Percentiles rank a stretch among this genome's conserved stretches.
Evolutionary conservation across 1,284 basidiomycete species (phyloP).

Genomic region (Fomitopsis betulina): DNA sequence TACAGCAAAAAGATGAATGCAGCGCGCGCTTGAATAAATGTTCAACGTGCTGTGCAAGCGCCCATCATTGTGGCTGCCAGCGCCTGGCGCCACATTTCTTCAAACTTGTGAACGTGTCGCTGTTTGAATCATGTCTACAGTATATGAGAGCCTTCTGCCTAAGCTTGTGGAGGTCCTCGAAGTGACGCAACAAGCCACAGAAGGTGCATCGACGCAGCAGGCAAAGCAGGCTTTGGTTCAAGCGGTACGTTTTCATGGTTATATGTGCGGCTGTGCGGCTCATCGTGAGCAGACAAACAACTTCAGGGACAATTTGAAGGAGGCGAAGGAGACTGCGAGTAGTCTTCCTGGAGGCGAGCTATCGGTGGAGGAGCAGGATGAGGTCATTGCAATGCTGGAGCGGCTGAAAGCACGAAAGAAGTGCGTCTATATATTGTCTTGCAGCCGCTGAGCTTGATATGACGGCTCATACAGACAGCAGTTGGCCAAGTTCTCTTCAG

Average conservation of each 20-base stretch:
- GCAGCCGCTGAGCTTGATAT: neutral
- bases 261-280: neutral
- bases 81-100: neutral
- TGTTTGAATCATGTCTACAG: slow-evolving; percentile 11
- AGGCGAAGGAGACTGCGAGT: slow-evolving; percentile 52
- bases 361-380: slow-evolving; percentile 56
- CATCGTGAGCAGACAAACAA: slow-evolving; percentile 49
- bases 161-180: slow-evolving; percentile 52
- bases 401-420: slow-evolving; percentile 52
- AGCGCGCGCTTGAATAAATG: too few species aligned
- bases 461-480: slow-evolving; percentile 29
- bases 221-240: slow-evolving; percentile 60
- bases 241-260: slow-evolving; percentile 40
- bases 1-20: too few species aligned
- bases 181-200: slow-evolving; percentile 43
- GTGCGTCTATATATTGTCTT: slow-evolving; percentile 28
- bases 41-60: too few species aligned
- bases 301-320: slow-evolving; percentile 49
- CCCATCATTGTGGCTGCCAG: too few species aligned
- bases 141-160: slow-evolving; percentile 40
- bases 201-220: slow-evolving; percentile 47
- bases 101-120: neutral
- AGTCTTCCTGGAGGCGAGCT: slow-evolving; percentile 64
- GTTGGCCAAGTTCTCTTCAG: slow-evolving; percentile 36
- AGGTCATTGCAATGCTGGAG: slow-evolving; percentile 60